Percentiles rank a stretch among this genome's conserved stretches.
Evolutionary conservation across 257 asterid species (phyloP).

Genomic region (Nicotiana tomentosiformis): DNA sequence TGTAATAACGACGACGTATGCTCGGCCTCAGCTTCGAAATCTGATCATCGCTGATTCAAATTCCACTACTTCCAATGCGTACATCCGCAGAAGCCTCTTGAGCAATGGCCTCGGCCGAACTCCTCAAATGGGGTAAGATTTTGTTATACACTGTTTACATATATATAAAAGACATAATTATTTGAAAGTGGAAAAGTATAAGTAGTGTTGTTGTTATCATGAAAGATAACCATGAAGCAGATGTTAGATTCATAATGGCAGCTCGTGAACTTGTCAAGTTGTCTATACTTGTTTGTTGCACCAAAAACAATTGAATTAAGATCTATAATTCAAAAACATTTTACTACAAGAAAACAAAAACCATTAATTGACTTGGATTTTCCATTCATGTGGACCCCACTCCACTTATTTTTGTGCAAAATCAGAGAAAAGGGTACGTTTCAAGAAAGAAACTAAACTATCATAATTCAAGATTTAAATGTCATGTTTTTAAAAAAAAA

Average conservation of each 20-base stretch:
- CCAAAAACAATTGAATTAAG: neutral
- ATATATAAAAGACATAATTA: neutral
- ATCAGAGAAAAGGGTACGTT: neutral
- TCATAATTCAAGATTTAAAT: neutral
- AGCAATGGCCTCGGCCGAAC: conserved; percentile 62
- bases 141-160: neutral
- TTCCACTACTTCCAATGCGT: neutral
- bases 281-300: neutral
- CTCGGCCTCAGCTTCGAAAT: neutral
- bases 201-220: too few species aligned
- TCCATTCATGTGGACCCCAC: neutral
- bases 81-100: conserved; percentile 22
- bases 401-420: neutral
- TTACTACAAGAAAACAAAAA: neutral
- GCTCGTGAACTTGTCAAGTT: conserved; percentile 7
- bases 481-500: too few species aligned
- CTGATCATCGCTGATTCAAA: neutral
- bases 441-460: neutral
- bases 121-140: conserved; percentile 83
- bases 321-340: neutral
- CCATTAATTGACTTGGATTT: neutral
- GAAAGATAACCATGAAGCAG: neutral
- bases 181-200: neutral
- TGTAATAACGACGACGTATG: neutral
- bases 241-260: neutral